Evolutionary conservation across 345 rosid species (phyloP).

Genomic region (Excoecaria agallocha): DNA sequence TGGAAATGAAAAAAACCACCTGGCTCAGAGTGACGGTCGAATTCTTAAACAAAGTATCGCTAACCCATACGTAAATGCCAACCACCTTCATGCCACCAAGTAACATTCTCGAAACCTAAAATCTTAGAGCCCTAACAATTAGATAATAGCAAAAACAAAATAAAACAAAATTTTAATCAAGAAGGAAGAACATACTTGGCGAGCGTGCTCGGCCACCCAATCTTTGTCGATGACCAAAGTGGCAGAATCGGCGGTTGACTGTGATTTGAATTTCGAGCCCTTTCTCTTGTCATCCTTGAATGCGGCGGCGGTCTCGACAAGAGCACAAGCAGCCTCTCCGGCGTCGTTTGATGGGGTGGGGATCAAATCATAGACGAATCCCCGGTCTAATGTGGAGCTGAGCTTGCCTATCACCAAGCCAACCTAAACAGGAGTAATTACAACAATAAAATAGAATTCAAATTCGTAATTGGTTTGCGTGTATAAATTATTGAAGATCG

Average conservation of each 20-base stretch:
- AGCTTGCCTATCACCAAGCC: slow-evolving; percentile 89
- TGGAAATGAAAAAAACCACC: slow-evolving; percentile 49
- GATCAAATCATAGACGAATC: slow-evolving; percentile 74
- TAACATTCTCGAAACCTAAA: slow-evolving; percentile 83
- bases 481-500: not conserved
- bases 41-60: slow-evolving; percentile 71
- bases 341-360: slow-evolving; percentile 77
- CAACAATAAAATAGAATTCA: not conserved
- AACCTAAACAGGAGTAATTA: slow-evolving; percentile 40
- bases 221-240: slow-evolving; percentile 61
- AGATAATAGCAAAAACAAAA: not conserved
- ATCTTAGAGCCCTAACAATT: slow-evolving; percentile 1
- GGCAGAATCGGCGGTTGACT: slow-evolving; percentile 48
- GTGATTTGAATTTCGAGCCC: slow-evolving; percentile 60
- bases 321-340: slow-evolving; percentile 68
- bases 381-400: slow-evolving; percentile 71
- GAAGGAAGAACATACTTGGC: slow-evolving; percentile 48
- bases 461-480: too few species aligned
- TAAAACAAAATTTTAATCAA: too few species aligned
- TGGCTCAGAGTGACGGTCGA: slow-evolving; percentile 67
- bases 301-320: slow-evolving; percentile 35
- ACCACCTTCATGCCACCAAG: slow-evolving; percentile 82
- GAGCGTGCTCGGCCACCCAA: slow-evolving; percentile 93
- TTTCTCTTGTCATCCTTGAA: slow-evolving; percentile 56
- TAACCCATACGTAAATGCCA: slow-evolving; percentile 89